phyloP scores from a whole-genome alignment of 2,329 filamentous ascomycete genomes.

The Scedosporium aurantiacum region DNA sequence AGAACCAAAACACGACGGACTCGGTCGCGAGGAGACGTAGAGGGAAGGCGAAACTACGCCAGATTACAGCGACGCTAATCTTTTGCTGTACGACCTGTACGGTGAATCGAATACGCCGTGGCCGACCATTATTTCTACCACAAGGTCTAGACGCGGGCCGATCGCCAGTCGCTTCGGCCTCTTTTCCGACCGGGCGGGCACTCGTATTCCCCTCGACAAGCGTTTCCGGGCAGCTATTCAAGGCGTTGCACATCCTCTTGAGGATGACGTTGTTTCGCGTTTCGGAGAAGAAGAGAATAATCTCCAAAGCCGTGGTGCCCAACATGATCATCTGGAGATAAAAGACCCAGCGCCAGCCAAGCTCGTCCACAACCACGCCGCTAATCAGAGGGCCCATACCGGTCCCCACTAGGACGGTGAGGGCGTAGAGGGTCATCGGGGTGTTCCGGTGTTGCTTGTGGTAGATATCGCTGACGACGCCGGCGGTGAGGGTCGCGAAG shows the following conservation, averaged over 20 bases:
- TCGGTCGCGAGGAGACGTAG: conserved; percentile 42
- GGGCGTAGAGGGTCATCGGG: conserved; percentile 57
- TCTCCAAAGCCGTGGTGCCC: conserved; percentile 39
- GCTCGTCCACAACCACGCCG: conserved; percentile 46
- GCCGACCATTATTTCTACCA: too few relatives aligned
- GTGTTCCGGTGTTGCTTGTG: conserved; percentile 52
- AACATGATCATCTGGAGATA: conserved; percentile 53
- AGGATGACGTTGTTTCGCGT: conserved; percentile 58
- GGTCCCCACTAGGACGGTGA: conserved; percentile 49
- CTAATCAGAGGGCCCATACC: conserved; percentile 50
- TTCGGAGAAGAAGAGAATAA: conserved; percentile 53
- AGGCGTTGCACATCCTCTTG: conserved; percentile 42
- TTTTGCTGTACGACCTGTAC: conserved; percentile 10
- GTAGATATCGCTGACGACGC: conserved; percentile 58
- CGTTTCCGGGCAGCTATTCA: conserved; percentile 47
- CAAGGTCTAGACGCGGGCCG: too few relatives aligned
- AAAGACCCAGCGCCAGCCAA: conserved; percentile 56
- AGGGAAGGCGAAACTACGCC: conserved; percentile 19
- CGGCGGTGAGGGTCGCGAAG: conserved; percentile 38
- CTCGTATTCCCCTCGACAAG: background rate
- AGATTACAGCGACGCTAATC: conserved; percentile 15
- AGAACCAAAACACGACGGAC: conserved; percentile 54
- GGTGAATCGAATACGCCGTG: background rate
- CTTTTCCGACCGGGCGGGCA: background rate
- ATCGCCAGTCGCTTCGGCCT: background rate